Base-by-base conservation (phyloP, 164 flowering plant species). In the Annona cherimola region DNA sequence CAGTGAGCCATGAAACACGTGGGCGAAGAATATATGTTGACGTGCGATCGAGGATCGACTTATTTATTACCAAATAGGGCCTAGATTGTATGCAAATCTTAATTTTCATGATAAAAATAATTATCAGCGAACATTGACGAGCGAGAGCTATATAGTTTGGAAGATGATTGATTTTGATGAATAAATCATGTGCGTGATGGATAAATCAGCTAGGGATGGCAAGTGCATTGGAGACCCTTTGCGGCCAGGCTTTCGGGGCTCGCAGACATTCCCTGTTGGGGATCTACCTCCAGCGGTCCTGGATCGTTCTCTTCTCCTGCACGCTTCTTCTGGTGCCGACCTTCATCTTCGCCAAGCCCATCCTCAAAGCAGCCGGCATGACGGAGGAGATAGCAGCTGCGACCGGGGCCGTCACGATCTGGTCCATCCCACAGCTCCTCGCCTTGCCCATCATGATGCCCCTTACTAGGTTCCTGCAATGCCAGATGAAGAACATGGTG, bases 161-260 rank as follows among this genome's bases (percentile, higher is more conserved):
- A 26, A 26, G 35, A 26, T 26, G 35, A 26, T 26, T 26, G 35
- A 26, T 26, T 26, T 26, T 26, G 35, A 26, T 26, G 35, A 26
- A 26, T 26, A 26, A 26, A 26, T 26, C 35, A 26, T 26, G 35
- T 26, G 35, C 35, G 35, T 26, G 35, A 26, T 26, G 35, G 35
- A 26, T 2, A 3, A 1, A 46, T 63, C 69, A 86, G 89, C 61
- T 86, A n/a, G 89, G 89, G n/a, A 91, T 93, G 92, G 96, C 90
- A 5, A 91, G 98, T 71, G 94, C 94, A 6, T 54, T 89, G 18
- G 98, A 93, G 80, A 93, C 97, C 0, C 84, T 93, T 0, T 91
- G 96, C 65, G 97, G 98, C 0, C 98, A 91, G 76, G 97, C 94
- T 0, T 93, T 70, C 54, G 98, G 98, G 1, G 98, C 98, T 1